A percentile compares a stretch with the other conserved stretches of the same genome.
phyloP scores from a whole-genome alignment of 805 yeast species.

The Candida silvicultrix region DNA sequence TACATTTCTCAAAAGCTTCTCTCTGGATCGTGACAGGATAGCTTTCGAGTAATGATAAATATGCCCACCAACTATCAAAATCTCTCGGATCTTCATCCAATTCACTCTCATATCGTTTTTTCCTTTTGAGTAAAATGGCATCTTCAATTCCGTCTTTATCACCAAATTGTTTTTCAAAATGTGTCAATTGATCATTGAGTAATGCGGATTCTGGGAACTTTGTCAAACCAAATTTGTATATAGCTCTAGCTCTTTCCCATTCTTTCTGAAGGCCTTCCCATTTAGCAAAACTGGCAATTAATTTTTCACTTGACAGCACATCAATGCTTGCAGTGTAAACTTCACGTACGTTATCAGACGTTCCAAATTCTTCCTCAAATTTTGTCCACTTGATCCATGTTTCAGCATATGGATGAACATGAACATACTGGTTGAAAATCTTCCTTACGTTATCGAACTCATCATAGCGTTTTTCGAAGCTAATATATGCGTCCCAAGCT shows the following conservation, averaged over 20 bases:
- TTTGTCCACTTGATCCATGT: constrained; percentile 75
- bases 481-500: constrained; percentile 73
- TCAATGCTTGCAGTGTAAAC: constrained; percentile 68
- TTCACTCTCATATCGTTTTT: constrained; percentile 43
- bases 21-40: constrained; percentile 25
- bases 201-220: constrained; percentile 32
- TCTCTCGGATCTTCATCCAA: constrained; percentile 44
- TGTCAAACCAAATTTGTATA: constrained; percentile 47
- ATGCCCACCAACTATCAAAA: constrained; percentile 82
- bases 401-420: constrained; percentile 41
- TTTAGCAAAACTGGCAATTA: constrained; percentile 51
- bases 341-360: constrained; percentile 42
- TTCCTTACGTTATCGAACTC: constrained; percentile 51
- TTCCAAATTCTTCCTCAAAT: constrained; percentile 56
- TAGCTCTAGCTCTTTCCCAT: constrained; percentile 53
- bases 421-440: constrained; percentile 51
- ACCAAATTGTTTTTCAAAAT: constrained; percentile 65
- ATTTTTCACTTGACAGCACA: constrained; percentile 30
- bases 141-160: constrained; percentile 43
- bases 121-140: constrained; percentile 48
- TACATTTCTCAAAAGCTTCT: constrained; percentile 38
- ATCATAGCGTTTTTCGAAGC: constrained; percentile 64
- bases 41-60: constrained; percentile 45
- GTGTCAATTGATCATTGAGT: constrained; percentile 38
- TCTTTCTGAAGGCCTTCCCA: constrained; percentile 66